Conservation (phyloP, 352 stramenopile species). For the Pythium insidiosum region DNA sequence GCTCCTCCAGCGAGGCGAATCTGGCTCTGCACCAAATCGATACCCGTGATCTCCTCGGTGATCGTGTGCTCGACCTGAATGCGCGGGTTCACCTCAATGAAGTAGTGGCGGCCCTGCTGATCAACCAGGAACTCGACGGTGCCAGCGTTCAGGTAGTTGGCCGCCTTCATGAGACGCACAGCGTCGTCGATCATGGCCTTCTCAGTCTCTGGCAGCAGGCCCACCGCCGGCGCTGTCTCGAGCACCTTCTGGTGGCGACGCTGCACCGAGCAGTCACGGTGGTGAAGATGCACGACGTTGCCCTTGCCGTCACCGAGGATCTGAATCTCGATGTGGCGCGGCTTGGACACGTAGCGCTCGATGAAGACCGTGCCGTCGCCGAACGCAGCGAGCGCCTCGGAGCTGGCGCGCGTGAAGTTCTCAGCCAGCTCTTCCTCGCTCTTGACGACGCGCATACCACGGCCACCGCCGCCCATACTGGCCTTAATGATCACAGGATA, state of each 20-base stretch:
- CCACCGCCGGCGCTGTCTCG: constrained; percentile 90
- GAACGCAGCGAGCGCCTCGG: constrained; percentile 87
- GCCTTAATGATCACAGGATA: constrained; percentile 98
- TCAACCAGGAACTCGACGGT: constrained; percentile 99
- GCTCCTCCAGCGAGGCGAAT: constrained; percentile 93
- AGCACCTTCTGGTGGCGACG: constrained; percentile 97
- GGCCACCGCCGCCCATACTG: constrained; percentile 94
- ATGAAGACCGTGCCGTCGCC: constrained; percentile 95
- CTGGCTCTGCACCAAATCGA: constrained; percentile 97
- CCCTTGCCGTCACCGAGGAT: constrained; percentile 93
- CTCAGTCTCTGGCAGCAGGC: constrained; percentile 74
- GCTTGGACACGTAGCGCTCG: constrained; percentile 93
- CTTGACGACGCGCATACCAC: constrained; percentile 94
- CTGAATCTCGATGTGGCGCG: constrained; percentile 97
- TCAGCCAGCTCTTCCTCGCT: constrained; percentile 77
- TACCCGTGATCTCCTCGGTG: constrained; percentile 89
- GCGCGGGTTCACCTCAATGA: constrained; percentile 99
- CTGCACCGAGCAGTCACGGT: constrained; percentile 98
- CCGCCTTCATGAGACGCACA: constrained; percentile 82
- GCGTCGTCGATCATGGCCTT: constrained; percentile 92
- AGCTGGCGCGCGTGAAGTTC: constrained; percentile 83
- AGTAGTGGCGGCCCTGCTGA: constrained; percentile 89
- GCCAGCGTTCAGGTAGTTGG: constrained; percentile 94
- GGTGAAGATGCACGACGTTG: constrained; percentile 92
- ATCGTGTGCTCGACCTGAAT: constrained; percentile 95